A percentile compares a stretch with the other conserved stretches of the same genome.
Conservation (phyloP, 441 rosid genomes). For the Pelargonium cotyledonis region DNA sequence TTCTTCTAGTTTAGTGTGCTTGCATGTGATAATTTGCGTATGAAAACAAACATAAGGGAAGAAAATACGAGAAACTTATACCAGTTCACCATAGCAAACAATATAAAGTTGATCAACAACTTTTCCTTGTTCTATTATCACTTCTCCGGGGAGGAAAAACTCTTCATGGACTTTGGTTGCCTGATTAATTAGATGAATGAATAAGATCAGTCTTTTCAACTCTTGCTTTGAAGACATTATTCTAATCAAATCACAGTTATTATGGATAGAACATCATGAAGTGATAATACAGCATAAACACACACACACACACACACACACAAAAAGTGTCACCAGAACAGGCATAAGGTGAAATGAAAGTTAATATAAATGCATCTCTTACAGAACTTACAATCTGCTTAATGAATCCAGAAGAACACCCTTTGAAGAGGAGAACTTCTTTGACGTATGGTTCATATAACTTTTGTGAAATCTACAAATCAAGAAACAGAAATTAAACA, state of each 20-base stretch:
- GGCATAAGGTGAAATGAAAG: constrained; percentile 2
- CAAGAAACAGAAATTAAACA: constrained; percentile 2
- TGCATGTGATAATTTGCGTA: not conserved
- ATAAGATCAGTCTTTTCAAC: not conserved
- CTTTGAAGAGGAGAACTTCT: constrained; percentile 56
- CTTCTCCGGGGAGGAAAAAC: constrained; percentile 93
- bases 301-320: not conserved
- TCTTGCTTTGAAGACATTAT: not conserved
- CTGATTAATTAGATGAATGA: constrained; percentile 30
- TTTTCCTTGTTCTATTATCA: constrained; percentile 79
- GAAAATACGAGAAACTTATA: constrained; percentile 25
- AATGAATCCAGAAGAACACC: constrained; percentile 74
- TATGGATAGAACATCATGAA: not conserved
- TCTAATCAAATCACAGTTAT: not conserved
- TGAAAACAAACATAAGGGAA: not conserved
- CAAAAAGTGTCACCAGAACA: not conserved
- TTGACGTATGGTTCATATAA: constrained; percentile 58
- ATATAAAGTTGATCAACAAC: constrained; percentile 90
- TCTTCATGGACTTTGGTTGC: constrained; percentile 85
- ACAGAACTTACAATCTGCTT: constrained; percentile 91
- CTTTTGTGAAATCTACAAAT: constrained; percentile 59
- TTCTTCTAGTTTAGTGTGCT: no score
- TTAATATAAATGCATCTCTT: no score
- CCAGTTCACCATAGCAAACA: constrained; percentile 81
- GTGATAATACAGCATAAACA: not conserved